Evolutionary conservation across 2,329 filamentous ascomycete genomes (phyloP).

Genomic region (Cryphonectria parasitica): DNA sequence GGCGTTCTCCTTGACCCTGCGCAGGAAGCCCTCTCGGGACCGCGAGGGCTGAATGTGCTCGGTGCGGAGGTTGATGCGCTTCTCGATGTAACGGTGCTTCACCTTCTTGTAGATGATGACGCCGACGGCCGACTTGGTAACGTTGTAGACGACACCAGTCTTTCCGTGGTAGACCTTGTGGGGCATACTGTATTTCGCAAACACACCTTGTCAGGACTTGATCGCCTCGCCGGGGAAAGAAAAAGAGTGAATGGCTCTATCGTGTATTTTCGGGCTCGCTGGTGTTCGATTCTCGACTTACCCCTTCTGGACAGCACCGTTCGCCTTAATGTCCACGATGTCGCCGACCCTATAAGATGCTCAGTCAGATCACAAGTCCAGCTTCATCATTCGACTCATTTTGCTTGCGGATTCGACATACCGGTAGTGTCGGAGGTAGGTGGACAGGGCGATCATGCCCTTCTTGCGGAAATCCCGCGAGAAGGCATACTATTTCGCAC

Average conservation of each 20-base stretch:
- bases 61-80: slow-evolving; percentile 98
- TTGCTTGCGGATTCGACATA: slow-evolving; percentile 47
- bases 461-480: slow-evolving; percentile 92
- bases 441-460: slow-evolving; percentile 90
- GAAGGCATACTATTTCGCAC: slow-evolving; percentile 77
- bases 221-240: slow-evolving; percentile 20
- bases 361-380: slow-evolving; percentile 15
- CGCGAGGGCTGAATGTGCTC: slow-evolving; percentile 96
- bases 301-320: slow-evolving; percentile 98
- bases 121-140: slow-evolving; percentile 95
- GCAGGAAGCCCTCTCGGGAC: slow-evolving; percentile 95
- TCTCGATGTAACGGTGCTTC: slow-evolving; percentile 99
- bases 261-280: slow-evolving; percentile 30
- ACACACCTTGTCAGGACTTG: slow-evolving; percentile 39
- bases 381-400: slow-evolving; percentile 13
- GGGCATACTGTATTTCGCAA: slow-evolving; percentile 72
- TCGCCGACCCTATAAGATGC: slow-evolving; percentile 77
- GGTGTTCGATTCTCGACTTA: slow-evolving; percentile 54
- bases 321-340: slow-evolving; percentile 98
- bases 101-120: slow-evolving; percentile 99
- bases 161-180: slow-evolving; percentile 99
- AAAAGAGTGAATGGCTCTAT: slow-evolving; percentile 9
- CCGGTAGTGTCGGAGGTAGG: slow-evolving; percentile 94
- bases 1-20: slow-evolving; percentile 95
- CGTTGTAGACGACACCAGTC: slow-evolving; percentile 98